Base-by-base conservation (phyloP, 1,284 basidiomycete genomes). In the Hortiboletus rubellus region DNA sequence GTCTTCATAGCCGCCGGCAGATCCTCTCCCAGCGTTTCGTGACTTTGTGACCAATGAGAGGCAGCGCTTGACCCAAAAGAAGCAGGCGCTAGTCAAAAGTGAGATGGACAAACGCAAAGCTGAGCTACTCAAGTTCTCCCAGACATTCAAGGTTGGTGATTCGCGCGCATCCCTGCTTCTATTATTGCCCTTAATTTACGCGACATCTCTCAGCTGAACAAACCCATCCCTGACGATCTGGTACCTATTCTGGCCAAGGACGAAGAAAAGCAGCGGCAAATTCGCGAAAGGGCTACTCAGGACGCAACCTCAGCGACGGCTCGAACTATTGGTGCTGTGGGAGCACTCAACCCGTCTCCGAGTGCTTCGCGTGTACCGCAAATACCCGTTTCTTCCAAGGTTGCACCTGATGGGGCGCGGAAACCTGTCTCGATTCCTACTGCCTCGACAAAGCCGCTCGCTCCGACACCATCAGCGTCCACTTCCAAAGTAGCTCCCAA, bases 51-150 rank as follows among this genome's bases (percentile, higher is more conserved):
- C 89, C 8, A 87, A 84, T 63, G 95, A 98, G 77, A 91, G 90
- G 69, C 89, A 96, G 67, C 83, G 91, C 54, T 77, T 96, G 54
- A 89, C 91, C 47, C 90, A 94, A 77, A 96, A 94, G 82, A 88
- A 92, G 75, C 92, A 94, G 67, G 90, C 90, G 18, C 77, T 96
- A 49, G 85, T 89, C 56, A 96, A 95, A 82, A 92, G 84, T 69
- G 96, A 98, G 72, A 94, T 94, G 86, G 92, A 96, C 71, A 93
- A 91, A 68, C 85, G 89, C 54, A 85, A 98, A 76, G 90, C 94
- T 12, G 96, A 98, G 50, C 79, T 98, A 50, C 84, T 94, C 70
- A 91, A 91, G 74, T 99, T 98, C 78, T 93, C 92, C 64, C 83
- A 91, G 71, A 90, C 77, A 62, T 99, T 99, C 86, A 97, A 96